A percentile compares a stretch with the other conserved stretches of the same genome.
Evolutionary conservation across 352 stramenopile genomes (phyloP).

Genomic region (Aphanomyces astaci): DNA sequence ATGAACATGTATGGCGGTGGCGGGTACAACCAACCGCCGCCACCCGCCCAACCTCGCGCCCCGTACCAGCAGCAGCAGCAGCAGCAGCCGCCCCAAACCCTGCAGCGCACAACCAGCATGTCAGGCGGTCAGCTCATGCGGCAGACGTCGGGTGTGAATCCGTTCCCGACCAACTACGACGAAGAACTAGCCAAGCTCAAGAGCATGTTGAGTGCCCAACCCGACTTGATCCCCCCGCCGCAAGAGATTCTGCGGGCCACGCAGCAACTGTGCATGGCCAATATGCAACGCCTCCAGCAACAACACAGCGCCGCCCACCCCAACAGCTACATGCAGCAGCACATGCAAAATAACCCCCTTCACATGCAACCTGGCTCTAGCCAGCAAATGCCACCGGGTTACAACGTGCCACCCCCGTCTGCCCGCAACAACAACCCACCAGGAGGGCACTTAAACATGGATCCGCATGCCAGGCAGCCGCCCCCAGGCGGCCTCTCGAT

Average conservation of each 20-base stretch:
- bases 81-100: constrained; percentile 29
- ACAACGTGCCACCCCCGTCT: too few species aligned
- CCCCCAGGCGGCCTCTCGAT: background rate
- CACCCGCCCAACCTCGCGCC: constrained; percentile 30
- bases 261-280: constrained; percentile 43
- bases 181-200: constrained; percentile 82
- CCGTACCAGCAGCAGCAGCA: constrained; percentile 37
- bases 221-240: constrained; percentile 74
- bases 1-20: constrained; percentile 22
- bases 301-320: constrained; percentile 24
- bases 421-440: too few species aligned
- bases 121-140: constrained; percentile 57
- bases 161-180: constrained; percentile 53
- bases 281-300: constrained; percentile 50
- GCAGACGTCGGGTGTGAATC: constrained; percentile 24
- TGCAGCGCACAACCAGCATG: constrained; percentile 29
- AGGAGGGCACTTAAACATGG: too few species aligned
- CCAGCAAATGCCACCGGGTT: too few species aligned
- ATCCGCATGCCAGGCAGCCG: background rate
- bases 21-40: constrained; percentile 16
- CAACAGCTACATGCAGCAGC: background rate
- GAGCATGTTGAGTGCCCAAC: constrained; percentile 84
- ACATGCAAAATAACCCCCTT: constrained; percentile 2
- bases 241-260: constrained; percentile 79
- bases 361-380: too few species aligned